Conservation (phyloP, 1,284 basidiomycete genomes). For the Boletus subluridellus region DNA sequence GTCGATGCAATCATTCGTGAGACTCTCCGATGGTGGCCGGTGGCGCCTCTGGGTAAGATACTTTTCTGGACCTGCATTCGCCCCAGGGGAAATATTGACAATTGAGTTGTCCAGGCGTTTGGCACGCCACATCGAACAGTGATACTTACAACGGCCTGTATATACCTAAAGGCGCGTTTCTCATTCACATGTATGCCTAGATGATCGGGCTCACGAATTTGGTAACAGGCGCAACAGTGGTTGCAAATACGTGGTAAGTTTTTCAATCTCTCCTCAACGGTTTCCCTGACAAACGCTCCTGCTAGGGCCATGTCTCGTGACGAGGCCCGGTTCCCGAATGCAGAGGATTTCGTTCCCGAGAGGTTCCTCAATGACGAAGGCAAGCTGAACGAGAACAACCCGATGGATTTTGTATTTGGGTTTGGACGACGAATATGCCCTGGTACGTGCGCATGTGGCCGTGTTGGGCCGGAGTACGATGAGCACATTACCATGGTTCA, state of each 20-base stretch:
- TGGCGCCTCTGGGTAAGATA: slow-evolving; percentile 15
- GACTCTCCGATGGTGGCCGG: slow-evolving; percentile 25
- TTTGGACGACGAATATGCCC: slow-evolving; percentile 21
- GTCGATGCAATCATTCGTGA: slow-evolving; percentile 40
- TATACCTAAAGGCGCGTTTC: slow-evolving; percentile 18
- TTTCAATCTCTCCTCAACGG: too few relatives aligned
- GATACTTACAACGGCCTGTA: slow-evolving; percentile 20
- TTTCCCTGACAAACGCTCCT: neutral
- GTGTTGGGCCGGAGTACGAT: neutral
- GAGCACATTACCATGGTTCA: neutral
- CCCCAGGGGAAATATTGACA: neutral
- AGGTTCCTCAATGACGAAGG: slow-evolving; percentile 15
- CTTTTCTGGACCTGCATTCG: too few relatives aligned
- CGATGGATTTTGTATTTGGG: slow-evolving; percentile 19
- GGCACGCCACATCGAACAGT: slow-evolving; percentile 11
- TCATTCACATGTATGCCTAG: neutral
- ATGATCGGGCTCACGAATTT: neutral
- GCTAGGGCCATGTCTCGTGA: slow-evolving; percentile 23
- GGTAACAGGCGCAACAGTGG: slow-evolving; percentile 9
- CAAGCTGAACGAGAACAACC: slow-evolving; percentile 11
- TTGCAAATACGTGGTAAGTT: slow-evolving; percentile 19
- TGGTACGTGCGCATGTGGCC: neutral
- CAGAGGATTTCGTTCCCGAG: slow-evolving; percentile 18
- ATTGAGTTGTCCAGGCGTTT: neutral
- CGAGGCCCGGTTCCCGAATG: slow-evolving; percentile 16